phyloP scores from a whole-genome alignment of 2,329 filamentous ascomycete genomes.

The Incumbomyces lentus region DNA sequence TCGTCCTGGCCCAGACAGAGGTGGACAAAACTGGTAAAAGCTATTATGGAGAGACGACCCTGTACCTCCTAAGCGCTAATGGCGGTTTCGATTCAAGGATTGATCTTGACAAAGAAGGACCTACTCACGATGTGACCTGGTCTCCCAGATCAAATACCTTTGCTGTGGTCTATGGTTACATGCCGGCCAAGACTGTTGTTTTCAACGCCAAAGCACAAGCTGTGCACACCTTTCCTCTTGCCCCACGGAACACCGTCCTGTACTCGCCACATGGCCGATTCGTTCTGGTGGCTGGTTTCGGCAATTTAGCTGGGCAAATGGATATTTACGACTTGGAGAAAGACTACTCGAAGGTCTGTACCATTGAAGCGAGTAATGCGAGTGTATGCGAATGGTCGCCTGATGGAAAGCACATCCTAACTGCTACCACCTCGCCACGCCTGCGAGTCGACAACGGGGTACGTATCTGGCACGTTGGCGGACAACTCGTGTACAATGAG shows the following conservation, averaged over 20 bases:
- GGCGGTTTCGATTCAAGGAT: constrained; percentile 88
- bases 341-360: constrained; percentile 83
- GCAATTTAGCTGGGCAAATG: constrained; percentile 93
- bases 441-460: constrained; percentile 94
- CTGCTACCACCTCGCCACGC: constrained; percentile 91
- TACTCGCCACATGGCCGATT: constrained; percentile 93
- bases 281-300: constrained; percentile 88
- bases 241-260: constrained; percentile 83
- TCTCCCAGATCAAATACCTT: constrained; percentile 97
- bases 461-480: constrained; percentile 86
- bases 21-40: constrained; percentile 98
- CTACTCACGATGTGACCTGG: constrained; percentile 97
- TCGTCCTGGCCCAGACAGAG: constrained; percentile 93
- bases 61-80: constrained; percentile 87
- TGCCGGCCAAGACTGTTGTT: constrained; percentile 98
- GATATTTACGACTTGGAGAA: constrained; percentile 95
- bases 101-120: constrained; percentile 88
- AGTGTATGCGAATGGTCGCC: constrained; percentile 97
- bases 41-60: constrained; percentile 96
- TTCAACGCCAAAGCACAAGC: constrained; percentile 82
- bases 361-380: constrained; percentile 89
- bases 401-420: constrained; percentile 89
- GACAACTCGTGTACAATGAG: constrained; percentile 84
- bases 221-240: constrained; percentile 75
- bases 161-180: constrained; percentile 93